A percentile compares a stretch with the other conserved stretches of the same genome.
Evolutionary conservation across 2,329 filamentous ascomycete genomes (phyloP).

Genomic region (Aspergillus sp.): DNA sequence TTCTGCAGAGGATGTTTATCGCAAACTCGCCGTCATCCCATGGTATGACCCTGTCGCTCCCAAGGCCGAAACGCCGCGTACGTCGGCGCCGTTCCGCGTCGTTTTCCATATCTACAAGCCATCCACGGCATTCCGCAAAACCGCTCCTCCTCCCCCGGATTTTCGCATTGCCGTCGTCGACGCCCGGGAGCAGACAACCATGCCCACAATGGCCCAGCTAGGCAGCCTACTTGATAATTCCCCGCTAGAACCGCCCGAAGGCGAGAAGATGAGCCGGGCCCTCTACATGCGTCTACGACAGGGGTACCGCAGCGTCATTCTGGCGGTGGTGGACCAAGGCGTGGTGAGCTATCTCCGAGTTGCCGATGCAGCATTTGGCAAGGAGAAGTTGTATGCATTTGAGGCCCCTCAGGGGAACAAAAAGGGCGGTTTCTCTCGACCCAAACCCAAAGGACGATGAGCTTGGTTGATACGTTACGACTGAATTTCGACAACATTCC

Average conservation of each 20-base stretch:
- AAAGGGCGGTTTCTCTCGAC: conserved; percentile 25
- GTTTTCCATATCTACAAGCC: conserved; percentile 84
- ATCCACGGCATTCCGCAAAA: conserved; percentile 70
- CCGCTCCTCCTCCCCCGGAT: conserved; percentile 73
- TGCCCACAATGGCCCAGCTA: conserved; percentile 75
- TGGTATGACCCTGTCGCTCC: conserved; percentile 60
- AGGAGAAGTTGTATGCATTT: conserved; percentile 67
- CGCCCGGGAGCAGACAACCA: conserved; percentile 62
- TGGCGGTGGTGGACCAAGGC: conserved; percentile 88
- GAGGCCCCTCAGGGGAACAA: conserved; percentile 31
- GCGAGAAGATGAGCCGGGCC: conserved; percentile 49
- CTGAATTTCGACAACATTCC: neutral
- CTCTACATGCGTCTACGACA: conserved; percentile 80
- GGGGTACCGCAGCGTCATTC: conserved; percentile 76
- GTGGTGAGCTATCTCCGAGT: conserved; percentile 85
- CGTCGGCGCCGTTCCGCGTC: conserved; percentile 63
- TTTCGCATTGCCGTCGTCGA: conserved; percentile 83
- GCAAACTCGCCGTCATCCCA: conserved; percentile 70
- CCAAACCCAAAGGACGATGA: conserved; percentile 35
- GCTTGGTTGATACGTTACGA: neutral
- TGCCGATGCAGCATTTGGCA: conserved; percentile 74
- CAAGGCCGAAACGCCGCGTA: conserved; percentile 20
- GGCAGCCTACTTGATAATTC: conserved; percentile 69
- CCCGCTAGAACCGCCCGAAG: conserved; percentile 63
- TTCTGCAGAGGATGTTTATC: conserved; percentile 68